These are phyloP conservation scores for Pisolithus tinctorius DNA, from an alignment of 768 basidiomycete genomes.

Conservation along the genomic window DNA sequence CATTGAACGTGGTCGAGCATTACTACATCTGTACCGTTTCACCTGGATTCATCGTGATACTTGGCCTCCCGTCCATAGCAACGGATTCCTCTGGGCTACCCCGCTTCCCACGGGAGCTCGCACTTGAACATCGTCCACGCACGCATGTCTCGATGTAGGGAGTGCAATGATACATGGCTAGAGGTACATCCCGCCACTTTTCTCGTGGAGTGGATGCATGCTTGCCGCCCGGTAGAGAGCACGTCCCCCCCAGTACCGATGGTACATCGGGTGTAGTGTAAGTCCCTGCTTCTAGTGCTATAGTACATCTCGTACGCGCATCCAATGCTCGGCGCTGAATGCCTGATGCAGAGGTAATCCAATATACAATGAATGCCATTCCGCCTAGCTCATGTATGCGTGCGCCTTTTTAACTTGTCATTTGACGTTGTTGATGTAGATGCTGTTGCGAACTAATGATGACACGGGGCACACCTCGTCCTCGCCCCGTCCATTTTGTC, in stretches of 20 bases:
- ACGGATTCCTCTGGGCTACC: constrained; percentile 53
- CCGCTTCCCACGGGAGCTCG: constrained; percentile 24
- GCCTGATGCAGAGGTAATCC: constrained; percentile 63
- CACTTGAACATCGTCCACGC: constrained; percentile 49
- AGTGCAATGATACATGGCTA: constrained; percentile 63
- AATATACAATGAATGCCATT: constrained; percentile 95
- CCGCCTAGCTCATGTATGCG: constrained; percentile 86
- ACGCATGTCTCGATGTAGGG: constrained; percentile 53
- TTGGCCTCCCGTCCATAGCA: constrained; percentile 29
- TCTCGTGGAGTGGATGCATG: neutral
- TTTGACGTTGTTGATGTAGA: neutral
- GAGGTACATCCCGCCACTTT: constrained; percentile 48
- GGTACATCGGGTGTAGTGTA: constrained; percentile 29
- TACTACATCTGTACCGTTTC: constrained; percentile 79
- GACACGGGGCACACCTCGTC: constrained; percentile 72
- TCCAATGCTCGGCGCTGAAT: constrained; percentile 1
- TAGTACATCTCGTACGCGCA: no score
- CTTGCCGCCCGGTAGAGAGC: constrained; percentile 52
- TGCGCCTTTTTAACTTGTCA: neutral
- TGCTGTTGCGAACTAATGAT: neutral
- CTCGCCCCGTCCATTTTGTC: constrained; percentile 57
- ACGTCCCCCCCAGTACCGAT: constrained; percentile 39
- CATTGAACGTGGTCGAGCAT: constrained; percentile 68
- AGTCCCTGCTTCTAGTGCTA: constrained; percentile 12
- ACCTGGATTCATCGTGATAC: constrained; percentile 77